These are phyloP conservation scores for Triangularia setosa DNA, from an alignment of 2,329 filamentous ascomycete genomes.

Conservation along the genomic window DNA sequence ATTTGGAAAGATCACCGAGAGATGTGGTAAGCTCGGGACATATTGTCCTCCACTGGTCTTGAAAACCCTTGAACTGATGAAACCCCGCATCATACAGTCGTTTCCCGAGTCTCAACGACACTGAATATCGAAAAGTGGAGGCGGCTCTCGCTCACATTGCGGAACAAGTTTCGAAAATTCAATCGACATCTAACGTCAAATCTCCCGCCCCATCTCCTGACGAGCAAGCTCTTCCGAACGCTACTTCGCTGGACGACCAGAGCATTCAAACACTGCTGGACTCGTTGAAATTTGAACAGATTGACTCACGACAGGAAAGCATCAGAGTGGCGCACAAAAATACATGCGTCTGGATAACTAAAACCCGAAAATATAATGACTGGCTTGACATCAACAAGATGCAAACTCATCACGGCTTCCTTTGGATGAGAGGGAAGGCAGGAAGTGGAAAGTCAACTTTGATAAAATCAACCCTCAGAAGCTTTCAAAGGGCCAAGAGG, in stretches of 20 bases:
- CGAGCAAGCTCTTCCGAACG: neutral
- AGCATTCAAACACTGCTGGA: conserved; percentile 21
- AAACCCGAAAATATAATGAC: conserved; percentile 14
- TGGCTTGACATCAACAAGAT: conserved; percentile 15
- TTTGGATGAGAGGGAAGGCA: conserved; percentile 44
- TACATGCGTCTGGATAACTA: conserved; percentile 26
- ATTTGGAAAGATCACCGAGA: conserved; percentile 34
- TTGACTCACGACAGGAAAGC: conserved; percentile 35
- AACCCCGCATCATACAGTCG: conserved; percentile 15
- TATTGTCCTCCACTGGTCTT: neutral
- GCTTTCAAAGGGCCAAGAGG: conserved; percentile 10
- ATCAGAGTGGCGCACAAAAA: conserved; percentile 32
- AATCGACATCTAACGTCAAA: neutral
- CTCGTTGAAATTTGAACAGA: conserved; percentile 36
- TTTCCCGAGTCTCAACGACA: conserved; percentile 29
- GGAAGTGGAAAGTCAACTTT: conserved; percentile 42
- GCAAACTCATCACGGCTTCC: conserved; percentile 30
- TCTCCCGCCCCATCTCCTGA: neutral
- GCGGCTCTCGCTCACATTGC: conserved; percentile 13
- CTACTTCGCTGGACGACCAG: neutral
- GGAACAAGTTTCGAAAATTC: neutral
- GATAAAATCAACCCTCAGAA: conserved; percentile 35
- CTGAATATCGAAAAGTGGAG: conserved; percentile 32
- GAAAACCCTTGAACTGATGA: neutral
- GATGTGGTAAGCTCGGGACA: conserved; percentile 28